Evolutionary conservation across 2,329 filamentous ascomycete species (phyloP), one percentile per base, ranked within the genome.

Genomic region (Talaromyces sp.): DNA sequence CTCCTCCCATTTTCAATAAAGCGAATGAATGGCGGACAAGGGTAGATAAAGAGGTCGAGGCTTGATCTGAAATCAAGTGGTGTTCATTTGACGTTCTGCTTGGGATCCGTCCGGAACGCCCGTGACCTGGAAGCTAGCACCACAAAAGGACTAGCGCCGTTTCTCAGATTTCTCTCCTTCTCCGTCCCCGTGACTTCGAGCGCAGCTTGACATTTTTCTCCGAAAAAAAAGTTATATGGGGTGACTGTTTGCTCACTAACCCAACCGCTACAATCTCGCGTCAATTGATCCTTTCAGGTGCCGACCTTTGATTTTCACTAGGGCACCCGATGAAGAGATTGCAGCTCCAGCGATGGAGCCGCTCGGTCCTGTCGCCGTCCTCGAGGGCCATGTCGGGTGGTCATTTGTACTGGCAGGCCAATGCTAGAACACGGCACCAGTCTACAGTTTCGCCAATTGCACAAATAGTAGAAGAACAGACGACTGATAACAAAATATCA

Each of bases 1-100:
- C 92, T 82, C 91, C 91, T 83, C 91, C 91, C 89, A 82, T 82
- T 68, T 73, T 78, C 74, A 72, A 62, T 68, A 68, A 65, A 70
- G 69, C 68, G 68, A 65, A 69, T 72, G 68, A 66, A 65, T 22
- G 40, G 62, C 62, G 51, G 58, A 66, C 38, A 58, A 17, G 7
- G 59, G 27, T 60, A 59, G 6, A 49, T 13, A 53, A 31, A 65
- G 49, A 36, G 19, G 5, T 56, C 11, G 31, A 38, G 15, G 47
- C 11, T 31, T 38, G 53, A 22, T 49, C 40, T 65, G 58, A 31
- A 66, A 66, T 59, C 53, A 25, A 31, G 60, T 58, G 59, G 45
- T 58, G 59, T 66, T 59, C 31, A 58, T 63, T 63, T 62, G 64
- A 66, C 53, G 64, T 58, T 66, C 56, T 40, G 54, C 34, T 40